Conservation (phyloP, 768 basidiomycete genomes). For the Kwoniella sp. region DNA sequence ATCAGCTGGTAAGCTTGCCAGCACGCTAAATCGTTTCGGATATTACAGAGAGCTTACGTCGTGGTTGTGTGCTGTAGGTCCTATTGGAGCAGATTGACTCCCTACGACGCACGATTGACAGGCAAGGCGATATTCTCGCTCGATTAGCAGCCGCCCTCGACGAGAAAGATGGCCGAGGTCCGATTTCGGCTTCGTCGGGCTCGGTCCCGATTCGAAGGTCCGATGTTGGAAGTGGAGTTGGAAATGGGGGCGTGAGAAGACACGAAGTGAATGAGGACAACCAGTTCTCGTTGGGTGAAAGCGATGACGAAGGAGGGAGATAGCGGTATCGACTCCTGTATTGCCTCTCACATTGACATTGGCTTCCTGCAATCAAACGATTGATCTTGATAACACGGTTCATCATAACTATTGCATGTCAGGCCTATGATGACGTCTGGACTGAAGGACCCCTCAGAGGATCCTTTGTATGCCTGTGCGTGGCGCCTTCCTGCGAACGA, state of each 20-base stretch:
- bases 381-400: too few relatives aligned
- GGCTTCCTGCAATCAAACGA: too few relatives aligned
- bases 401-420: too few relatives aligned
- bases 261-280: conserved; percentile 22
- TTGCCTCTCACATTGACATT: too few relatives aligned
- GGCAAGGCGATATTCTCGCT: conserved; percentile 49
- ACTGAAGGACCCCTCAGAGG: too few relatives aligned
- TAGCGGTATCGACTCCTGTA: background rate
- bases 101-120: conserved; percentile 50
- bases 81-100: conserved; percentile 47
- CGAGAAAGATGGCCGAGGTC: background rate
- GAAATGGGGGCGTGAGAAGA: background rate
- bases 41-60: background rate
- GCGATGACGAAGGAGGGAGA: conserved; percentile 33
- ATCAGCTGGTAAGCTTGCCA: conserved; percentile 50
- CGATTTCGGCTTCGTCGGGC: background rate
- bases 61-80: conserved; percentile 29
- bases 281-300: conserved; percentile 36
- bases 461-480: too few relatives aligned
- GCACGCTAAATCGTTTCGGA: too few relatives aligned
- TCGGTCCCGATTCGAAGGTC: background rate
- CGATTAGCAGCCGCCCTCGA: conserved; percentile 6
- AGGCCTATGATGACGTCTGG: too few relatives aligned
- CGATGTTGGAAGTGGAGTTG: background rate
- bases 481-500: too few relatives aligned